Evolutionary conservation across 1,284 basidiomycete species (phyloP).

Genomic region (Malassezia caprae): DNA sequence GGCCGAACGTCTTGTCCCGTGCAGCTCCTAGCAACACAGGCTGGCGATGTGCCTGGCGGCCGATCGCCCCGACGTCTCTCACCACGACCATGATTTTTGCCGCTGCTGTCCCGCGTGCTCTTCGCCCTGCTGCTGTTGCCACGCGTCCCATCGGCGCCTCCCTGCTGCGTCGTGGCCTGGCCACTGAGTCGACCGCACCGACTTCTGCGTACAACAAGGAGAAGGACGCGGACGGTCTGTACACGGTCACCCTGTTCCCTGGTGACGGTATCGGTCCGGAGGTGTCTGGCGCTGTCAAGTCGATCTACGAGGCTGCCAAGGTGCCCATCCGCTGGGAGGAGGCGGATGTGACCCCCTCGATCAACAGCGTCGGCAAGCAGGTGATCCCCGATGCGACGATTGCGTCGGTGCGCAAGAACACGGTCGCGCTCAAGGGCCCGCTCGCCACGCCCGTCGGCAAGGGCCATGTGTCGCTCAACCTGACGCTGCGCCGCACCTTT

Average conservation of each 20-base stretch:
- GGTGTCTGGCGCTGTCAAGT: conserved; percentile 89
- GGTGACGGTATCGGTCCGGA: conserved; percentile 97
- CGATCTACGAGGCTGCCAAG: conserved; percentile 76
- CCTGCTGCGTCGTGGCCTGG: conserved; percentile 33
- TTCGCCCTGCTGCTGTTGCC: conserved; percentile 10
- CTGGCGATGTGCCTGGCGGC: background rate
- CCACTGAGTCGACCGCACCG: conserved; percentile 33
- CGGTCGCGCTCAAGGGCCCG: conserved; percentile 79
- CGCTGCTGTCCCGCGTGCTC: conserved; percentile 14
- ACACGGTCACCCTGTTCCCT: conserved; percentile 81
- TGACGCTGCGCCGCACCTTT: conserved; percentile 92
- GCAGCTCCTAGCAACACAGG: background rate
- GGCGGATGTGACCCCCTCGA: conserved; percentile 78
- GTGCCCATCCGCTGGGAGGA: conserved; percentile 69
- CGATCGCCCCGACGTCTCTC: background rate
- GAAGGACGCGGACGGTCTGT: conserved; percentile 60
- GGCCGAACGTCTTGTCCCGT: background rate
- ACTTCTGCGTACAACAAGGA: conserved; percentile 45
- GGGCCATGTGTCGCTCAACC: conserved; percentile 94
- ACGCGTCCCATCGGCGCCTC: conserved; percentile 21
- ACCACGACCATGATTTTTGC: conserved; percentile 15
- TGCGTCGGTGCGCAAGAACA: conserved; percentile 86
- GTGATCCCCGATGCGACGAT: conserved; percentile 90
- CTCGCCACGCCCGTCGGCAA: conserved; percentile 69
- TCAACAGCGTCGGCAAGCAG: conserved; percentile 78